Base-by-base conservation (phyloP, 495 filamentous ascomycete genomes). In the Neurospora hispaniola region DNA sequence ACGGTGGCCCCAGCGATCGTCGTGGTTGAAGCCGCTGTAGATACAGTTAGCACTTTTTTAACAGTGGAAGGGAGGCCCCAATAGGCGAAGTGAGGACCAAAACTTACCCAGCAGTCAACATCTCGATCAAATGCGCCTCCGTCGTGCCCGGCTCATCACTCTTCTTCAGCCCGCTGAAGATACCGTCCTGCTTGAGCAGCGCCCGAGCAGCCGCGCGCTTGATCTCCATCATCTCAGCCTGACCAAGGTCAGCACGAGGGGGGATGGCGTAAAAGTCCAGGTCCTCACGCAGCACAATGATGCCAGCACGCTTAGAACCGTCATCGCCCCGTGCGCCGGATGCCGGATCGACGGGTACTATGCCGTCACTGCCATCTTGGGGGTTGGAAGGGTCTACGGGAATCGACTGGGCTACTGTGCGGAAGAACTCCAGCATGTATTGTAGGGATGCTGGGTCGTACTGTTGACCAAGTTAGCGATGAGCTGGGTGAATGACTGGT, bases 351-450 rank as follows among this genome's bases (percentile, higher is more conserved):
- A 93, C 86, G 4, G 90, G 86, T 75, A 87, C 85, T 59, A 92
- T 85, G 23, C 87, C 86, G 42, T 92, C 90, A 31, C 85, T 79
- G 39, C 91, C 90, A 3, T 87, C 86, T 11, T 86, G 88, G 48
- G 88, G 84, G 46, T 84, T 87, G 10, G 88, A 87, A 12, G 91
- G 91, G 12, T 86, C 83, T 38, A 87, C 87, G 12, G 94, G 94
- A 70, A 99, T 98, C 40, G 92, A 95, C 78, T 97, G 93, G 41
- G 96, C 95, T 70, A 99, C 94, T 70, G 89, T 89, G 54, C 96
- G 93, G 86, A 99, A 99, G 84, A 99, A 99, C 75, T 98, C 96
- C 69, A 99, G 88, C 96, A 99, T 99, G 85, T 98, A 99, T 82
- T 98, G 93, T 38, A 99, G 88, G 43, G 94, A 97, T 38, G 90